These are phyloP conservation scores for Jatropha podagrica DNA, from an alignment of 441 rosid genomes.

Conservation along the genomic window DNA sequence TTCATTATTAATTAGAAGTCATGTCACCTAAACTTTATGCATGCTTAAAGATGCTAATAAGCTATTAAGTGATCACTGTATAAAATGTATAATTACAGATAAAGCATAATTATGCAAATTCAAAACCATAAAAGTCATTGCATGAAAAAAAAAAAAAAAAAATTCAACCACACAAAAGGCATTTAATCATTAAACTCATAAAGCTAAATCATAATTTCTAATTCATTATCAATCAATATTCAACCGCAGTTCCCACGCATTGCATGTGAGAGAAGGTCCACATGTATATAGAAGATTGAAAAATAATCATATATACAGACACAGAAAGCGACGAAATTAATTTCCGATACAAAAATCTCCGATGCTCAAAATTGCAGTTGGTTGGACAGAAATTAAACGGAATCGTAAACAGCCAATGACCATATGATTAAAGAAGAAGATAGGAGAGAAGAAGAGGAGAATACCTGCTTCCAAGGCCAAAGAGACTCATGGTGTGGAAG, in stretches of 20 bases:
- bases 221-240: too few species aligned
- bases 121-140: neutral
- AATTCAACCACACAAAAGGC: too few species aligned
- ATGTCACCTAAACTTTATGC: neutral
- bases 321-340: neutral
- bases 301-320: too few species aligned
- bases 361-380: too few species aligned
- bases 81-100: neutral
- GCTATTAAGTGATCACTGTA: neutral
- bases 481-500: slow-evolving; percentile 50
- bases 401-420: neutral
- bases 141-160: too few species aligned
- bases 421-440: neutral
- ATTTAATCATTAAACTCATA: neutral
- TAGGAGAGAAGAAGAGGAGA: neutral
- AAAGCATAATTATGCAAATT: neutral
- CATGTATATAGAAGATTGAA: too few species aligned
- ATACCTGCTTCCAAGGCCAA: slow-evolving; percentile 61
- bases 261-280: neutral
- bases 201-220: neutral
- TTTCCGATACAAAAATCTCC: too few species aligned
- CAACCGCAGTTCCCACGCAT: neutral
- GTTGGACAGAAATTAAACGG: neutral
- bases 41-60: too few species aligned
- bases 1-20: neutral